Conservation (phyloP, 1,284 basidiomycete genomes). For the Ustilago xerochloae region DNA sequence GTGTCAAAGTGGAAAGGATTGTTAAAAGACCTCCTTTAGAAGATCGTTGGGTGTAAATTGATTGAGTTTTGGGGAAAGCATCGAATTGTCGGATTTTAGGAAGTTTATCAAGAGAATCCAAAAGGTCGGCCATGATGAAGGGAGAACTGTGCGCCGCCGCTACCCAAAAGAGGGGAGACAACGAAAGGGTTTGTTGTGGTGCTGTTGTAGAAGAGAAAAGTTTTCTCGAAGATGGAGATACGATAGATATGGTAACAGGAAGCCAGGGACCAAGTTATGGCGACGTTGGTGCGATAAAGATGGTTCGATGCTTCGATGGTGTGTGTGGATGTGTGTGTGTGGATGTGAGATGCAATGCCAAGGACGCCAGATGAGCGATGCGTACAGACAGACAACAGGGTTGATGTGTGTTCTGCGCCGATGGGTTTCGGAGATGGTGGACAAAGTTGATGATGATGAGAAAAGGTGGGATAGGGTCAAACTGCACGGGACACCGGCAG, state of each 20-base stretch:
- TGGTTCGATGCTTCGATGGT: too few relatives aligned
- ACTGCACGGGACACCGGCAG: too few relatives aligned
- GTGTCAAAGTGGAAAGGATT: constrained; percentile 78
- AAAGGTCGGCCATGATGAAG: constrained; percentile 53
- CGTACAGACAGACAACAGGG: too few relatives aligned
- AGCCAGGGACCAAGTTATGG: too few relatives aligned
- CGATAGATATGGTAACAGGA: too few relatives aligned
- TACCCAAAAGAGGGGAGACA: neutral
- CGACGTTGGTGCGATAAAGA: too few relatives aligned
- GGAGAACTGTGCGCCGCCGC: neutral
- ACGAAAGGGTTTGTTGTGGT: neutral
- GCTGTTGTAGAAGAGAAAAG: too few relatives aligned
- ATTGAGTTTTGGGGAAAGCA: constrained; percentile 72
- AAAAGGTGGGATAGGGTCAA: too few relatives aligned
- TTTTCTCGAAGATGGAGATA: too few relatives aligned
- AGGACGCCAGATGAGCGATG: constrained; percentile 4
- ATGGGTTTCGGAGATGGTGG: too few relatives aligned
- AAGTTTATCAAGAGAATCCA: constrained; percentile 60
- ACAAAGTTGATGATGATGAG: too few relatives aligned
- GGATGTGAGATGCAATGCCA: constrained; percentile 1
- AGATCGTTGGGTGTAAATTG: constrained; percentile 86
- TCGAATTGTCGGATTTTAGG: constrained; percentile 66
- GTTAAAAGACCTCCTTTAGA: constrained; percentile 89
- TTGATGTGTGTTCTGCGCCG: too few relatives aligned
- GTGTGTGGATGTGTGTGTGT: neutral